A percentile compares a stretch with the other conserved stretches of the same genome.
These are phyloP conservation scores for Debaryomyces subglobosus DNA, from an alignment of 1,139 yeast species.

Conservation along the genomic window DNA sequence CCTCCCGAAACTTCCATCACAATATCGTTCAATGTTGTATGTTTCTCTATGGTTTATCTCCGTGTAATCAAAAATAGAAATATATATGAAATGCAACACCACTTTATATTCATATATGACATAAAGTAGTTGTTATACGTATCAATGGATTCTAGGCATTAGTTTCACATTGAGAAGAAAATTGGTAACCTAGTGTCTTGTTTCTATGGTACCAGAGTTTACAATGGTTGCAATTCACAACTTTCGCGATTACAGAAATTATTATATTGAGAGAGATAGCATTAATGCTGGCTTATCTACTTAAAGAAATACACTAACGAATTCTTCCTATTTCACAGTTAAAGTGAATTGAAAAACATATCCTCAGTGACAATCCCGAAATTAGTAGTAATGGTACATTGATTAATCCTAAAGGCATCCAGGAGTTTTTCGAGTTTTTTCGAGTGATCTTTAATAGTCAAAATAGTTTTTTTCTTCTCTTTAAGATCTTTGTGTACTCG, in stretches of 20 bases:
- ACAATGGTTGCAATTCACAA: slow-evolving; percentile 8
- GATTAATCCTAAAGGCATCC: slow-evolving; percentile 11
- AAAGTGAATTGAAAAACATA: slow-evolving; percentile 11
- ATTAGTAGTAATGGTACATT: slow-evolving; percentile 11
- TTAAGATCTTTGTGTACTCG: slow-evolving; percentile 2
- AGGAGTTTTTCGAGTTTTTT: slow-evolving; percentile 3
- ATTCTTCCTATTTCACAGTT: neutral
- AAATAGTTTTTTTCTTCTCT: slow-evolving; percentile 1
- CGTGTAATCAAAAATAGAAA: neutral
- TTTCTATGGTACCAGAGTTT: slow-evolving; percentile 4
- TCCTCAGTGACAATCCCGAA: slow-evolving; percentile 15
- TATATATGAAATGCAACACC: neutral
- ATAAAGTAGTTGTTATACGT: neutral
- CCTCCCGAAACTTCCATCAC: neutral
- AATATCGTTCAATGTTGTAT: neutral
- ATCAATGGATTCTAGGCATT: neutral
- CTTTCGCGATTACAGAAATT: slow-evolving; percentile 3
- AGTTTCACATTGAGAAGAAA: neutral
- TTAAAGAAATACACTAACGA: neutral
- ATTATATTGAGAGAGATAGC: neutral
- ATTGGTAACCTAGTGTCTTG: neutral
- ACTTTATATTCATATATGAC: neutral
- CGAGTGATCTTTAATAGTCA: slow-evolving; percentile 3
- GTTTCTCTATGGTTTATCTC: neutral
- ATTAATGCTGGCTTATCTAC: neutral